Evolutionary conservation across 306 rosid species (phyloP).

Genomic region (Arachis hypogaea): DNA sequence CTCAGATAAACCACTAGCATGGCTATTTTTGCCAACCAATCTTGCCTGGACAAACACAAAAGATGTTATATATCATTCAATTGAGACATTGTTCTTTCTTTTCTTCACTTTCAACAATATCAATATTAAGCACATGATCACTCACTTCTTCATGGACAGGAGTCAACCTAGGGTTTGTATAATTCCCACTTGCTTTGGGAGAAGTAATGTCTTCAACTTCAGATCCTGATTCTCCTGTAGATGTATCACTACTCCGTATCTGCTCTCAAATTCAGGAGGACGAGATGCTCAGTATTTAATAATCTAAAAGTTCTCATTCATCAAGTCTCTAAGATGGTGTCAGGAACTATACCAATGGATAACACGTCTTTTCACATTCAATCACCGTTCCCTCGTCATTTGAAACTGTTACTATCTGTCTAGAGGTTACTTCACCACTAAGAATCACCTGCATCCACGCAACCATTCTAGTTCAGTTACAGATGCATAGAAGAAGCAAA

Average conservation of each 20-base stretch:
- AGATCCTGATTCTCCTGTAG: slow-evolving; percentile 91
- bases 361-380: slow-evolving; percentile 62
- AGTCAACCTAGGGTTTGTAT: slow-evolving; percentile 65
- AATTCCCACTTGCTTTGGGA: slow-evolving; percentile 68
- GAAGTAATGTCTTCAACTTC: slow-evolving; percentile 88
- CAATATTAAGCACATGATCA: slow-evolving; percentile 30
- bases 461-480: slow-evolving; percentile 36
- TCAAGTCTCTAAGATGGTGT: slow-evolving; percentile 30
- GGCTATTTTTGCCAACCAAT: slow-evolving; percentile 47
- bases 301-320: slow-evolving; percentile 32
- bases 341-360: slow-evolving; percentile 53
- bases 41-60: slow-evolving; percentile 68
- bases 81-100: background rate
- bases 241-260: slow-evolving; percentile 85
- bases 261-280: slow-evolving; percentile 42
- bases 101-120: slow-evolving; percentile 25
- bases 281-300: slow-evolving; percentile 22
- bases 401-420: slow-evolving; percentile 73
- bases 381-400: slow-evolving; percentile 59
- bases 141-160: slow-evolving; percentile 91
- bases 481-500: slow-evolving; percentile 22
- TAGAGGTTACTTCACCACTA: slow-evolving; percentile 73
- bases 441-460: slow-evolving; percentile 64
- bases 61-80: slow-evolving; percentile 21
- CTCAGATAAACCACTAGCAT: slow-evolving; percentile 48